These are phyloP conservation scores for Kuraishia ogatae DNA, from an alignment of 805 yeast species.

Conservation along the genomic window DNA sequence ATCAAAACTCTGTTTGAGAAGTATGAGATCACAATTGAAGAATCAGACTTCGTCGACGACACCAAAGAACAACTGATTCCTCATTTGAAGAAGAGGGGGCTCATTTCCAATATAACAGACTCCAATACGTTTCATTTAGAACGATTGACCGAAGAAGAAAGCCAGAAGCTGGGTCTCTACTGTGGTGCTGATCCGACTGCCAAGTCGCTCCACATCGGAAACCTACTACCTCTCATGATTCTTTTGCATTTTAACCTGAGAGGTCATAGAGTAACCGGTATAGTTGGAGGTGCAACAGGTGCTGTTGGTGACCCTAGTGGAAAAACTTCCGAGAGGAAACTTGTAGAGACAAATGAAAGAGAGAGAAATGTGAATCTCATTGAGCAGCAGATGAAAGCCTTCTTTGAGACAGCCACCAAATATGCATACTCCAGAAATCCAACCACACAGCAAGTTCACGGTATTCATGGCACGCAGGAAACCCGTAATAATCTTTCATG, in stretches of 20 bases:
- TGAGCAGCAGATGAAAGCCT: constrained; percentile 47
- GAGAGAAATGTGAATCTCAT: constrained; percentile 50
- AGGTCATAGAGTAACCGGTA: constrained; percentile 77
- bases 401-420: constrained; percentile 51
- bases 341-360: constrained; percentile 44
- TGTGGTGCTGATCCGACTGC: constrained; percentile 99
- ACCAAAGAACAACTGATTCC: neutral
- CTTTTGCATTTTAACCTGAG: constrained; percentile 74
- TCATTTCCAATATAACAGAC: neutral
- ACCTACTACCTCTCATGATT: constrained; percentile 78
- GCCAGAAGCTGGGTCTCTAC: constrained; percentile 25
- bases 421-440: constrained; percentile 49
- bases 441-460: constrained; percentile 1
- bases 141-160: neutral
- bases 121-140: neutral
- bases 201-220: constrained; percentile 81
- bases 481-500: constrained; percentile 63
- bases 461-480: constrained; percentile 10
- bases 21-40: neutral
- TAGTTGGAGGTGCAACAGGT: constrained; percentile 95
- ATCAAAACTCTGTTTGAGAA: neutral
- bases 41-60: neutral
- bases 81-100: neutral
- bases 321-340: constrained; percentile 62
- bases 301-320: constrained; percentile 97